A percentile compares a stretch with the other conserved stretches of the same genome.
phyloP scores from a whole-genome alignment of 2,329 filamentous ascomycete genomes.

The Colletotrichum coccodes region DNA sequence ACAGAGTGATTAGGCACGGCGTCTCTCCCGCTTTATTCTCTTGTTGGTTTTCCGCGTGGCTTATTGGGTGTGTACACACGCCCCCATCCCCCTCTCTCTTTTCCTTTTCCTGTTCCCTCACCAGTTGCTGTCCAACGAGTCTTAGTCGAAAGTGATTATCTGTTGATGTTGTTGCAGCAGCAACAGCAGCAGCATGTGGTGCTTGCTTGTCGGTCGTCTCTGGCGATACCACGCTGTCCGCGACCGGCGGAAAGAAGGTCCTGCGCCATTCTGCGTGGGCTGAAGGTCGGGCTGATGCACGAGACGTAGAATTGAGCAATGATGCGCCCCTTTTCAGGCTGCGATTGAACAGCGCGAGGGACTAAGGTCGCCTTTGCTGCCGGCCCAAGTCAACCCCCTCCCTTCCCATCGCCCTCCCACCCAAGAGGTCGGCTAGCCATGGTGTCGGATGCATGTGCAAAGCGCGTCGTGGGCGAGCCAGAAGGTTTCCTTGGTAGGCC shows the following conservation, averaged over 20 bases:
- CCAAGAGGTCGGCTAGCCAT: neutral
- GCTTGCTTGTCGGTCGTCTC: neutral
- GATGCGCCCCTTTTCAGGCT: neutral
- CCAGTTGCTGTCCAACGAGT: neutral
- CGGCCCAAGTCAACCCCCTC: neutral
- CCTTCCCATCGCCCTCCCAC: neutral
- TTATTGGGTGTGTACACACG: neutral
- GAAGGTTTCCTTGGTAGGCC: neutral
- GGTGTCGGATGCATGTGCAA: slow-evolving; percentile 11
- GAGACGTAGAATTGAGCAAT: neutral
- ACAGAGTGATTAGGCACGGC: neutral
- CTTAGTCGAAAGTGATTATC: neutral
- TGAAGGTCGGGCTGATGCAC: neutral
- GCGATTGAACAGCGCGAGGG: neutral
- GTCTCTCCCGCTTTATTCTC: neutral
- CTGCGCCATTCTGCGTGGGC: slow-evolving; percentile 2
- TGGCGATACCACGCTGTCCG: neutral
- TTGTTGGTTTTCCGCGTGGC: neutral
- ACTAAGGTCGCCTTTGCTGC: neutral
- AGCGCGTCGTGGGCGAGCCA: neutral
- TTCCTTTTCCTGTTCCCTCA: neutral
- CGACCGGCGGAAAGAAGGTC: neutral
- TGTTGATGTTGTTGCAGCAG: neutral
- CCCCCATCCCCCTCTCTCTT: neutral
- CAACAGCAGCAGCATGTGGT: neutral